Evolutionary conservation across 2,329 filamentous ascomycete genomes (phyloP), one percentile per base, ranked within the genome.

Genomic region (Penicillium thymicola): DNA sequence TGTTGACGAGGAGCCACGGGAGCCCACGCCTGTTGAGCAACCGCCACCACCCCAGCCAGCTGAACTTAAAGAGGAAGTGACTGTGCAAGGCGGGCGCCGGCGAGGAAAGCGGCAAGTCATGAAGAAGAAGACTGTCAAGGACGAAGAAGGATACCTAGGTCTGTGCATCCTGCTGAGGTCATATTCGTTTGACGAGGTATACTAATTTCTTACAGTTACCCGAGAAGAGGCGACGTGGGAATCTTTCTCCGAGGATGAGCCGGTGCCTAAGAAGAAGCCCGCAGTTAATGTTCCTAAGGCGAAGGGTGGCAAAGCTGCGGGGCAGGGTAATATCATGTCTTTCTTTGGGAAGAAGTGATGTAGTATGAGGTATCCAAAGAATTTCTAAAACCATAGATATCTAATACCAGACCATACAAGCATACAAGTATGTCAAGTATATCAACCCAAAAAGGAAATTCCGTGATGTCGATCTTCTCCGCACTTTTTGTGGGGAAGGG

Each of bases 61-160:
- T 2, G 71, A 80, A 28, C 81, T 82, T 57, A 73, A 73, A 57
- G 70, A 71, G 55, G 76, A 83, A 6, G 76, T 87, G 7, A 82
- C 81, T 1, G 75, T 81, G 2, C 74, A 79, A 58, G 84, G 82
- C 55, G 89, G 89, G 0, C 83, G 91, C 38, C 82, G 89, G 57
- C 85, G 92, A 61, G 91, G 90, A 32, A 87, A 85, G 70, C 83
- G 92, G 64, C 85, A 88, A 65, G 84, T 97, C 8, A 90, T 89
- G 84, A 92, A 90, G 76, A 96, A 95, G 80, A 89, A 88, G 78
- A 92, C 88, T 43, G 83, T 89, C 54, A 88, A 92, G 72, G 92
- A 97, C 63, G 90, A 92, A 48, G 88, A 96, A 62, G 92, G 92
- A 6, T 97, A 95, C 72, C 82, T 97, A 58, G 89, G 90, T 92